phyloP scores from a whole-genome alignment of 495 filamentous ascomycete species.

The Evernia prunastri region DNA sequence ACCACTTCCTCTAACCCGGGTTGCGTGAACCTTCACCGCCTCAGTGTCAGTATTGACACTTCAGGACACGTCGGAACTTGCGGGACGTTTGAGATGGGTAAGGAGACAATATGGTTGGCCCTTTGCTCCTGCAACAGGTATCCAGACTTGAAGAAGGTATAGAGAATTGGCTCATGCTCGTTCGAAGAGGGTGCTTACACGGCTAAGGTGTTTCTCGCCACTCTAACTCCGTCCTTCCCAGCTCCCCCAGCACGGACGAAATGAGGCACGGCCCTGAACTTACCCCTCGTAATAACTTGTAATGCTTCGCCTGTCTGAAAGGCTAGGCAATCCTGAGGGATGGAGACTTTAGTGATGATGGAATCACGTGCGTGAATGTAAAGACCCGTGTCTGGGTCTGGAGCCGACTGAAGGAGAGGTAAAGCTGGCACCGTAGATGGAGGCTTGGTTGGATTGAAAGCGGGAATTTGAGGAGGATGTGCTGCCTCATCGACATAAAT shows the following conservation, averaged over 20 bases:
- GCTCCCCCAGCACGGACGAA: slow-evolving; percentile 70
- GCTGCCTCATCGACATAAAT: slow-evolving; percentile 86
- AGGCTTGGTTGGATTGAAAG: slow-evolving; percentile 22
- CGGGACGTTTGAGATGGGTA: no score
- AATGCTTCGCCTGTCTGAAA: slow-evolving; percentile 95
- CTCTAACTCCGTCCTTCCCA: slow-evolving; percentile 37
- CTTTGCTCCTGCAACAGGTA: background rate
- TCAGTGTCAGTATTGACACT: background rate
- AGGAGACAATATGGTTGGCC: no score
- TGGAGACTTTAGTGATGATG: slow-evolving; percentile 73
- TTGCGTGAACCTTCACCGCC: slow-evolving; percentile 63
- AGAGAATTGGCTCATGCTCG: background rate
- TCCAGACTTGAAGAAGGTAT: background rate
- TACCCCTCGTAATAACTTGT: slow-evolving; percentile 78
- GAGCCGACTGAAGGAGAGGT: slow-evolving; percentile 61
- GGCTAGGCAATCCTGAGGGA: slow-evolving; percentile 82
- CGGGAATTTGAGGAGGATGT: slow-evolving; percentile 38
- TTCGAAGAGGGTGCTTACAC: slow-evolving; percentile 37
- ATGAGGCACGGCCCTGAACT: slow-evolving; percentile 91
- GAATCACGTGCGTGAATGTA: slow-evolving; percentile 86
- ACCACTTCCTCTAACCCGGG: slow-evolving; percentile 87
- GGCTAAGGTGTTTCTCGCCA: slow-evolving; percentile 88
- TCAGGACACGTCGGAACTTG: background rate
- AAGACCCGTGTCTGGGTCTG: slow-evolving; percentile 76
- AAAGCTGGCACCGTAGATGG: slow-evolving; percentile 42